Conservation (phyloP, 768 basidiomycete species). For the Termitomyces sp. region DNA sequence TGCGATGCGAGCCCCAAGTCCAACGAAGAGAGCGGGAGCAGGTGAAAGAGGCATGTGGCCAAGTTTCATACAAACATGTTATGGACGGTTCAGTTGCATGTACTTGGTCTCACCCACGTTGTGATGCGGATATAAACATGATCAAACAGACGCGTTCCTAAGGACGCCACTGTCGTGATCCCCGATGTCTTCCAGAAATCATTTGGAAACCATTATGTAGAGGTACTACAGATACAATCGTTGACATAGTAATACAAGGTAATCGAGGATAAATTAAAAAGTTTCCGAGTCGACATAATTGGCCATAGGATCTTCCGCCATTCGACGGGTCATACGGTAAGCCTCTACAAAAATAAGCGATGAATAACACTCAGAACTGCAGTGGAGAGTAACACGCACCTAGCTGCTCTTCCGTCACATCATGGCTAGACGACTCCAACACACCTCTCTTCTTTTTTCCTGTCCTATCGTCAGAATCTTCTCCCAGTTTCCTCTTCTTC, state of each 20-base stretch:
- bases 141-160: slow-evolving; percentile 2
- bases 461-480: slow-evolving; percentile 54
- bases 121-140: not conserved
- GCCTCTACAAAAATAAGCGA: slow-evolving; percentile 58
- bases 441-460: slow-evolving; percentile 61
- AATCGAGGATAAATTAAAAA: slow-evolving; percentile 1
- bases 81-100: not conserved
- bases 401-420: slow-evolving; percentile 87
- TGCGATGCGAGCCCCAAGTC: slow-evolving; percentile 70
- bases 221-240: not conserved
- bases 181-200: not conserved
- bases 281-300: slow-evolving; percentile 73
- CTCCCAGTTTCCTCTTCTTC: slow-evolving; percentile 72
- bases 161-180: too few species aligned
- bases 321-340: slow-evolving; percentile 78
- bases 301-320: slow-evolving; percentile 90
- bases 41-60: slow-evolving; percentile 41
- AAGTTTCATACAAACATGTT: slow-evolving; percentile 5
- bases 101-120: not conserved
- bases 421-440: slow-evolving; percentile 53
- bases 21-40: slow-evolving; percentile 69
- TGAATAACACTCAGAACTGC: slow-evolving; percentile 15
- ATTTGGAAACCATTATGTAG: not conserved
- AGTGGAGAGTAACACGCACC: slow-evolving; percentile 44
- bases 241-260: slow-evolving; percentile 3